Conservation (phyloP, 164 flowering plant genomes). For the Nymphaea colorata region DNA sequence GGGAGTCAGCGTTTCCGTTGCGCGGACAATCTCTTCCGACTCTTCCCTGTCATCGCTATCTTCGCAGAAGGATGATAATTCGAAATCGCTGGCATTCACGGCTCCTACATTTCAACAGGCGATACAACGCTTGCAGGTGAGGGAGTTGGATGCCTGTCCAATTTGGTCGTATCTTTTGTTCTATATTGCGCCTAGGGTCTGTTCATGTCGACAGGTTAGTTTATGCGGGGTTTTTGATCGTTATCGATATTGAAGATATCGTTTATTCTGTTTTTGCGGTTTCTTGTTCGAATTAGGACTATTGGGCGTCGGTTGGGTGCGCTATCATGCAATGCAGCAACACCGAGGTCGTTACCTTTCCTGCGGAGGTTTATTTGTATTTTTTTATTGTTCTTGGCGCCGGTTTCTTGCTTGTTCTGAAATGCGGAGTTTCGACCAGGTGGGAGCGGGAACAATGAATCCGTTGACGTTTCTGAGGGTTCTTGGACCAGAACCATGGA, state of each 20-base stretch:
- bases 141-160: no score
- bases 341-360: slow-evolving; percentile 58
- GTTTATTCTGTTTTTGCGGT: not conserved
- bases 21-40: not conserved
- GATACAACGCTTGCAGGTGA: slow-evolving; percentile 84
- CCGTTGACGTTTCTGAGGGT: slow-evolving; percentile 90
- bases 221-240: not conserved
- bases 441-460: slow-evolving; percentile 99
- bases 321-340: slow-evolving; percentile 98
- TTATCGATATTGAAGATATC: not conserved
- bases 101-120: slow-evolving; percentile 83
- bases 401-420: not conserved
- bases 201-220: no score
- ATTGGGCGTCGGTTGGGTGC: slow-evolving; percentile 99
- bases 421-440: slow-evolving; percentile 23
- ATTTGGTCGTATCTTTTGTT: no score
- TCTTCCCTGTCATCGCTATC: slow-evolving; percentile 5
- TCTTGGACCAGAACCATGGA: slow-evolving; percentile 99
- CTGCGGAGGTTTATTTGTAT: not conserved
- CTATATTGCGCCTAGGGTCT: no score
- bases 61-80: slow-evolving; percentile 11
- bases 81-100: slow-evolving; percentile 16
- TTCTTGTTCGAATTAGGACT: slow-evolving; percentile 36
- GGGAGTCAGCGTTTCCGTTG: not conserved
- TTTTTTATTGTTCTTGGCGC: not conserved